Percentiles rank a stretch among this genome's conserved stretches.
Conservation (phyloP, 768 basidiomycete species). For the Trametes sanguinea region DNA sequence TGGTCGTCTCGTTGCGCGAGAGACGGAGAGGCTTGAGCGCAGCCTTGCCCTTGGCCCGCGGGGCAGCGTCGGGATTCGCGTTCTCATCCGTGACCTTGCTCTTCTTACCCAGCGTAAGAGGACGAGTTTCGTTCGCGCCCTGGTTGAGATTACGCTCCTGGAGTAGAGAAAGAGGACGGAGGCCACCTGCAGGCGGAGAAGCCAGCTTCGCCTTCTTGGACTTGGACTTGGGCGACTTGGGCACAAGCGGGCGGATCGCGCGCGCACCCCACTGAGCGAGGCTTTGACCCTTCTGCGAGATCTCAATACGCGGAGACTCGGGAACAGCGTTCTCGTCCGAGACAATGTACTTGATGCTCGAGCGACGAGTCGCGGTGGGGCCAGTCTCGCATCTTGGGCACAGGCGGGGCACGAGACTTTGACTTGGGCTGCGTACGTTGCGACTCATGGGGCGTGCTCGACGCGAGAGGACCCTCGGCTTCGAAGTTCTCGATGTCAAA, state of each 20-base stretch:
- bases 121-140: slow-evolving; percentile 44
- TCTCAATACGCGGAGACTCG: slow-evolving; percentile 9
- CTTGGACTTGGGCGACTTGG: slow-evolving; percentile 55
- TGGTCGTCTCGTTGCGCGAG: slow-evolving; percentile 62
- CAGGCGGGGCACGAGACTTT: slow-evolving; percentile 27
- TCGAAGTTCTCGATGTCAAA: slow-evolving; percentile 47
- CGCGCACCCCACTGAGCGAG: slow-evolving; percentile 34
- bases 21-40: slow-evolving; percentile 62
- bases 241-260: slow-evolving; percentile 51
- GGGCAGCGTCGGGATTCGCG: slow-evolving; percentile 30
- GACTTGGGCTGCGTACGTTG: slow-evolving; percentile 31
- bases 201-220: slow-evolving; percentile 38
- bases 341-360: slow-evolving; percentile 67
- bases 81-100: slow-evolving; percentile 30
- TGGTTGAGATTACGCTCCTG: slow-evolving; percentile 55
- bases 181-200: slow-evolving; percentile 41
- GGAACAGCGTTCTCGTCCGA: slow-evolving; percentile 46
- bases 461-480: slow-evolving; percentile 48
- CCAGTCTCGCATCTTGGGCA: slow-evolving; percentile 26
- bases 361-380: slow-evolving; percentile 41
- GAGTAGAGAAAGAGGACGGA: slow-evolving; percentile 65
- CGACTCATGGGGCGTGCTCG: slow-evolving; percentile 65
- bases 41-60: slow-evolving; percentile 45
- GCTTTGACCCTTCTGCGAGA: slow-evolving; percentile 10
- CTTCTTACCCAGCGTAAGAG: slow-evolving; percentile 60